Evolutionary conservation across 2,329 filamentous ascomycete species (phyloP).

Genomic region (Lecanicillium sp.): DNA sequence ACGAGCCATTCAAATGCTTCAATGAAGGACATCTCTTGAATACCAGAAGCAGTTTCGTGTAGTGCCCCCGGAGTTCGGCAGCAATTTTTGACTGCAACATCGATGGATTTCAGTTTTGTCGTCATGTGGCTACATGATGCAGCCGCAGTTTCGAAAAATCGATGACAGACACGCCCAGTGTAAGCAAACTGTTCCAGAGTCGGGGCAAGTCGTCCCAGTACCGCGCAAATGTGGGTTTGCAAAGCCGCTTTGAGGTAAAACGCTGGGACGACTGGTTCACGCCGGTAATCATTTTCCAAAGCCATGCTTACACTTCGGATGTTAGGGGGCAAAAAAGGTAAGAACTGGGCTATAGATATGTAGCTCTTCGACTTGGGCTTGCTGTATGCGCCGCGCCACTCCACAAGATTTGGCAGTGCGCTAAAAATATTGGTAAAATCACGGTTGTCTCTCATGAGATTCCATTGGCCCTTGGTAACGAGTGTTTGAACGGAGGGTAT

Average conservation of each 20-base stretch:
- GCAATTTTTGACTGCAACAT: constrained; percentile 67
- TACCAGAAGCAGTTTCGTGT: constrained; percentile 59
- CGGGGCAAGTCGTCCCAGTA: constrained; percentile 52
- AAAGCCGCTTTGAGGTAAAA: constrained; percentile 54
- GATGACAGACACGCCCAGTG: constrained; percentile 62
- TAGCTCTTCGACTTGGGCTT: constrained; percentile 70
- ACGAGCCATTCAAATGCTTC: constrained; percentile 62
- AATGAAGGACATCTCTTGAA: constrained; percentile 66
- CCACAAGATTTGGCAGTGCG: constrained; percentile 57
- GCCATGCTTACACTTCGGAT: constrained; percentile 59
- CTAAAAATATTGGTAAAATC: constrained; percentile 55
- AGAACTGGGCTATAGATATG: constrained; percentile 56
- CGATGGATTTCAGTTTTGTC: constrained; percentile 53
- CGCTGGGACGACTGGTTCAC: constrained; percentile 51
- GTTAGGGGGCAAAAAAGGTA: constrained; percentile 47
- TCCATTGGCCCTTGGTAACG: constrained; percentile 70
- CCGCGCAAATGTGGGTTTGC: constrained; percentile 55
- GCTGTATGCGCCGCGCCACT: constrained; percentile 57
- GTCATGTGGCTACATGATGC: constrained; percentile 37
- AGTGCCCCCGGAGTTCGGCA: constrained; percentile 49
- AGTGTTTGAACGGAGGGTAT: constrained; percentile 55
- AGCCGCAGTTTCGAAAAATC: constrained; percentile 56
- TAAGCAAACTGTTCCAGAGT: constrained; percentile 61
- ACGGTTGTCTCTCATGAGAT: constrained; percentile 54
- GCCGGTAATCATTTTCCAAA: constrained; percentile 63